phyloP scores from a whole-genome alignment of 1,284 basidiomycete genomes.

The Ganoderma sp. region DNA sequence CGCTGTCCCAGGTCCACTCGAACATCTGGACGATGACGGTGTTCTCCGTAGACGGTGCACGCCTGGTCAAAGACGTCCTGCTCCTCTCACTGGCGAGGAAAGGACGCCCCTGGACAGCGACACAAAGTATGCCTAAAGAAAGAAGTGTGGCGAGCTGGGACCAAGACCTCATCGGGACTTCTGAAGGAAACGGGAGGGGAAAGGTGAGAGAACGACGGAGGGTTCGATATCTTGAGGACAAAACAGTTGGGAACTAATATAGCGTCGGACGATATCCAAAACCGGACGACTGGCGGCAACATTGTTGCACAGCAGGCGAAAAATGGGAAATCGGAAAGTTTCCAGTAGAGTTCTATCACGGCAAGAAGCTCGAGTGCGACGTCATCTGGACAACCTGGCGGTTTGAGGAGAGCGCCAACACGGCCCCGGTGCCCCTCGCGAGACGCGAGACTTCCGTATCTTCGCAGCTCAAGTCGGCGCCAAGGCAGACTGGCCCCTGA shows the following conservation, averaged over 20 bases:
- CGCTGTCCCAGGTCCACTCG: constrained; percentile 52
- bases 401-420: neutral
- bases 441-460: neutral
- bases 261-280: neutral
- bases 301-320: constrained; percentile 2
- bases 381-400: constrained; percentile 9
- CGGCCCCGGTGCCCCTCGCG: neutral
- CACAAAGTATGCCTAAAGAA: constrained; percentile 5
- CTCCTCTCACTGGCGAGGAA: neutral
- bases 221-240: neutral
- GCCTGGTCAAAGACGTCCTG: constrained; percentile 7
- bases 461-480: neutral
- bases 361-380: constrained; percentile 2
- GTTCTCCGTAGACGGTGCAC: constrained; percentile 30
- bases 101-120: constrained; percentile 10
- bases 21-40: constrained; percentile 44
- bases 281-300: neutral
- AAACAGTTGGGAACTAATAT: neutral
- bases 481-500: neutral
- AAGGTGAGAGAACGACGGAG: neutral
- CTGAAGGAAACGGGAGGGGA: no score
- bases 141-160: constrained; percentile 8
- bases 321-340: constrained; percentile 17
- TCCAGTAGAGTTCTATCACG: constrained; percentile 1
- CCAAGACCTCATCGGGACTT: constrained; percentile 17